phyloP scores from a whole-genome alignment of 2,329 filamentous ascomycete species.

The Ascochyta pisi region DNA sequence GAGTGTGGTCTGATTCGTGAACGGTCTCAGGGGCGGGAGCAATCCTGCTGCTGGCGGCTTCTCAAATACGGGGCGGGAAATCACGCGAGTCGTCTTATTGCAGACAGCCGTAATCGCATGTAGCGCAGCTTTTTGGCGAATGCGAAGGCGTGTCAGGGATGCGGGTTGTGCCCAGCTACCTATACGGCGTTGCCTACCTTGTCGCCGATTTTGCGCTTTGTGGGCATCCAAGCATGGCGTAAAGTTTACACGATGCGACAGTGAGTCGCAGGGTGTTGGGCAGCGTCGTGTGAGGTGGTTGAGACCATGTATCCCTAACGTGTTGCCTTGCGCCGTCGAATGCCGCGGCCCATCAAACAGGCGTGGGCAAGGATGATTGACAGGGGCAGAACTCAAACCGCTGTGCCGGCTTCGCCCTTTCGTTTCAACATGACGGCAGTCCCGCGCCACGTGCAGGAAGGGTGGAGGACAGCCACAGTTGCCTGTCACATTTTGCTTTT shows the following conservation, averaged over 20 bases:
- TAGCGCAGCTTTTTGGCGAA: slow-evolving; percentile 11
- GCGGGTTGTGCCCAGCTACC: slow-evolving; percentile 1
- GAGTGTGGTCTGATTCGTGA: slow-evolving; percentile 36
- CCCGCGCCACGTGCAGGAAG: slow-evolving; percentile 36
- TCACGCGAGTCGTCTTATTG: slow-evolving; percentile 39
- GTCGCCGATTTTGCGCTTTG: neutral
- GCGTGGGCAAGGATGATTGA: slow-evolving; percentile 24
- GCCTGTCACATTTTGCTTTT: slow-evolving; percentile 12
- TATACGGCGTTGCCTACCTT: neutral
- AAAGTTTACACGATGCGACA: slow-evolving; percentile 7
- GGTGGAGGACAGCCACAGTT: slow-evolving; percentile 25
- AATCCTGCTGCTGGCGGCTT: slow-evolving; percentile 32
- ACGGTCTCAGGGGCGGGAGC: slow-evolving; percentile 31
- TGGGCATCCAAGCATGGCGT: slow-evolving; percentile 14
- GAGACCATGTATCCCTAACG: slow-evolving; percentile 26
- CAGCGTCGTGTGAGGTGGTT: slow-evolving; percentile 14
- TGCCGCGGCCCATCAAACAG: slow-evolving; percentile 23
- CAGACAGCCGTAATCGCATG: slow-evolving; percentile 10
- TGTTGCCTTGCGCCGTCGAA: slow-evolving; percentile 25
- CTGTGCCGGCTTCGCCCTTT: slow-evolving; percentile 32
- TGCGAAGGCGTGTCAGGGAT: slow-evolving; percentile 8
- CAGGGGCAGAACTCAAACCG: slow-evolving; percentile 33
- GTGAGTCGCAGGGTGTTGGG: slow-evolving; percentile 15
- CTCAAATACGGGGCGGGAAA: slow-evolving; percentile 35
- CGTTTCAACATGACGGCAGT: slow-evolving; percentile 36